phyloP scores from a whole-genome alignment of 805 yeast species.

The Candida ascalaphidarum region DNA sequence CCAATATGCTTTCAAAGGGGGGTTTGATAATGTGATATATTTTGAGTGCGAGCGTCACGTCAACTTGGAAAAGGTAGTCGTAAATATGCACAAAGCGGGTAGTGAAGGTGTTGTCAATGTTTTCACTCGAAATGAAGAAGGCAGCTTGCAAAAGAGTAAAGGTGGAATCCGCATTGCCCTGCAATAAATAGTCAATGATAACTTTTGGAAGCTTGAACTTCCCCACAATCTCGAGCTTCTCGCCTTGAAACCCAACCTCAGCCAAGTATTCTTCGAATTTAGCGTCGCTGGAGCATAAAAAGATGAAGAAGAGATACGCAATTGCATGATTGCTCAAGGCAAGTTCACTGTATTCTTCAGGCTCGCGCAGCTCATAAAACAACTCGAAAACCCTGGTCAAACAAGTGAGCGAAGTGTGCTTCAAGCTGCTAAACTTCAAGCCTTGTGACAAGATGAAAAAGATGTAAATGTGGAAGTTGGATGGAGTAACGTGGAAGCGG shows the following conservation, averaged over 20 bases:
- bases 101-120: constrained; percentile 20
- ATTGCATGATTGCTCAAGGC: constrained; percentile 4
- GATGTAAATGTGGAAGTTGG: constrained; percentile 45
- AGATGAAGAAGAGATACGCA: constrained; percentile 24
- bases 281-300: constrained; percentile 17
- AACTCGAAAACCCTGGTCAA: constrained; percentile 35
- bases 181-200: constrained; percentile 16
- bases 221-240: constrained; percentile 5
- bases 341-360: constrained; percentile 3
- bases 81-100: constrained; percentile 20
- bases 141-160: constrained; percentile 21
- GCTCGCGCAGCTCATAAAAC: constrained; percentile 26
- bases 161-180: constrained; percentile 10
- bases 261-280: constrained; percentile 14
- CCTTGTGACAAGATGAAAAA: constrained; percentile 47
- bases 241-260: constrained; percentile 12
- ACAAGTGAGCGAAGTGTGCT: constrained; percentile 38
- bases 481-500: constrained; percentile 28
- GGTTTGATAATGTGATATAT: constrained; percentile 23
- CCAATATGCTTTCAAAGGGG: constrained; percentile 17
- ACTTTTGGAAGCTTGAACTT: constrained; percentile 18
- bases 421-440: constrained; percentile 47
- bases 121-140: constrained; percentile 17
- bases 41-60: constrained; percentile 12
- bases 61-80: constrained; percentile 14